Conservation (phyloP, 495 filamentous ascomycete species). For the Geopyxis carbonaria region DNA sequence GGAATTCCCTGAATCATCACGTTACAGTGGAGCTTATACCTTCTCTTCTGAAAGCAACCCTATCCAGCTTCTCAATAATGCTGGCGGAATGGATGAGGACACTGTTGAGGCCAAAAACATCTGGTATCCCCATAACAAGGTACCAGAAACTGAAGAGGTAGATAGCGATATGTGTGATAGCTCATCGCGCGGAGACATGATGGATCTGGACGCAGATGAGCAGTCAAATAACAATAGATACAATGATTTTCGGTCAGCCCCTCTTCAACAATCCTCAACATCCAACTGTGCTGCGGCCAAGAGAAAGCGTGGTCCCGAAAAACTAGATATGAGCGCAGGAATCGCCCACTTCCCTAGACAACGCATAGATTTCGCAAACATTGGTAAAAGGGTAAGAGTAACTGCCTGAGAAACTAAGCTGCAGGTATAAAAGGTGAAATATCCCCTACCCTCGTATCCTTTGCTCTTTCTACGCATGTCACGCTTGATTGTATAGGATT, state of each 20-base stretch:
- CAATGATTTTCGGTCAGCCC: not conserved
- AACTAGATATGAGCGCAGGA: constrained; percentile 1
- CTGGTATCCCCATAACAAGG: not conserved
- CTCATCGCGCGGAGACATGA: not conserved
- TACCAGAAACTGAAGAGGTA: not conserved
- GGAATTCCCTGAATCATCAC: constrained; percentile 1
- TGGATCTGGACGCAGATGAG: constrained; percentile 3
- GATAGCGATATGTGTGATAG: not conserved
- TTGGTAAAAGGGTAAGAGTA: constrained; percentile 3
- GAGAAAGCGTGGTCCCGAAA: constrained; percentile 2
- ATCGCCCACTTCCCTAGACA: constrained; percentile 4
- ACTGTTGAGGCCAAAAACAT: not conserved
- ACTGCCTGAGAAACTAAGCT: constrained; percentile 2
- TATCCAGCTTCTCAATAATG: constrained; percentile 4
- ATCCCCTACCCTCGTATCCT: too few relatives aligned
- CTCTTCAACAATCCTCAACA: not conserved
- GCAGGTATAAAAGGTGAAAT: too few relatives aligned
- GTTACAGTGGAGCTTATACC: not conserved
- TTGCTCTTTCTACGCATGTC: too few relatives aligned
- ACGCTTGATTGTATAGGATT: too few relatives aligned
- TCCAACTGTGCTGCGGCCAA: too few relatives aligned
- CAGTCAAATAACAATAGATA: not conserved
- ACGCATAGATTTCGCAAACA: constrained; percentile 1
- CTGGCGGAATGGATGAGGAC: constrained; percentile 6
- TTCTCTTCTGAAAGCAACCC: constrained; percentile 1